Base-by-base conservation (phyloP, 2,329 filamentous ascomycete genomes). In the Arthrobotrys sinensis region DNA sequence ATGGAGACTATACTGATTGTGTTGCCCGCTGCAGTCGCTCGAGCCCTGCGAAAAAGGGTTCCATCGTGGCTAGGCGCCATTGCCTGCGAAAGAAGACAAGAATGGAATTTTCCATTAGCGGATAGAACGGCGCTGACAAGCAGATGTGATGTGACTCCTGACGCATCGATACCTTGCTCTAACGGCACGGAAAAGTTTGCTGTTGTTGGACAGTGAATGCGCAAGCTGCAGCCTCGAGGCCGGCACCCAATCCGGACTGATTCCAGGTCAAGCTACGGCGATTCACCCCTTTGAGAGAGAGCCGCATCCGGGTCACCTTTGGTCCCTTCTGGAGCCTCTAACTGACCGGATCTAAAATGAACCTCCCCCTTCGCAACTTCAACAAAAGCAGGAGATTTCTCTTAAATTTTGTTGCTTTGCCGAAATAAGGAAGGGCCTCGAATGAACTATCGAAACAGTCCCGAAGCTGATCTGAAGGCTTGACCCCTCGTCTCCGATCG, bases 381-480 rank as follows among this genome's bases (percentile, higher is more conserved):
- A 63, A 57, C 45, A 45, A 66, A 65, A 57, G 36, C 43, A 32
- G 57, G 45, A 68, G 19, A 64, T 48, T 21, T 55, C 5, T 14
- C 3, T 28, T 16, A 48, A 64, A 65, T 63, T 66, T 67, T 28
- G 36, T 8, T 38, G 32, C 19, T 55, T n/a, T 60, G 32, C 57
- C 55, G 72, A 67, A 69, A 76, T 76, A 69, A 65, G 40, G 57
- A 60, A 53, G 67, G 72, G 72, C 65, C 71, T 76, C 72, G 72
- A 76, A 76, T 76, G 34, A 76, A 38, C 38, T 65, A 64, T 38
- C 55, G 64, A 76, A 69, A 40, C 40, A 55, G 46, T 34, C 36
- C 34, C 38, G 46, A 68, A 46, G 34, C 55, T 21, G 71, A 65
- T 70, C 57, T 68, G 46, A 64, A 65, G n/a, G 57, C 55, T 70